Conservation (phyloP, 2,329 filamentous ascomycete species). For the Cladosporium colombiae region DNA sequence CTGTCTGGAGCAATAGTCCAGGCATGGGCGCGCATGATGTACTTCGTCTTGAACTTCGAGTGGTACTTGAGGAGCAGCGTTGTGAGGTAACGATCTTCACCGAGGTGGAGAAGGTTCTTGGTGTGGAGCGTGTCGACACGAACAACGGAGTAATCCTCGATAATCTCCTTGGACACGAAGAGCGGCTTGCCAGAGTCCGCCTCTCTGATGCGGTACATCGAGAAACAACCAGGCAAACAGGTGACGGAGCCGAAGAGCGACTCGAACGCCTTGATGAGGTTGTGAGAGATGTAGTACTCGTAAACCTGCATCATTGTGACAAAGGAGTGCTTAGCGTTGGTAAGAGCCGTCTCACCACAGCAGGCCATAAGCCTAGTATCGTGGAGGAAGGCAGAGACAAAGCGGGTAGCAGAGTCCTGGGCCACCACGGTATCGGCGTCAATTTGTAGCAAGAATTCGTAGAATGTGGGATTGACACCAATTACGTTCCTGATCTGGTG, state of each 20-base stretch:
- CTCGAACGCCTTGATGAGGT: slow-evolving; percentile 94
- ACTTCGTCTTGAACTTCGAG: slow-evolving; percentile 96
- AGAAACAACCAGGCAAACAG: slow-evolving; percentile 97
- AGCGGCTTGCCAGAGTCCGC: slow-evolving; percentile 93
- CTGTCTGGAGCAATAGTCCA: slow-evolving; percentile 97
- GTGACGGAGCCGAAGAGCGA: slow-evolving; percentile 96
- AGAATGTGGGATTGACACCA: slow-evolving; percentile 96
- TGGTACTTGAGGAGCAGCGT: slow-evolving; percentile 92
- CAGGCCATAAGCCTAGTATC: slow-evolving; percentile 92
- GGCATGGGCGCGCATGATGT: slow-evolving; percentile 85
- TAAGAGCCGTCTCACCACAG: slow-evolving; percentile 91
- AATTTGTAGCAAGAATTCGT: slow-evolving; percentile 94
- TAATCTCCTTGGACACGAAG: slow-evolving; percentile 90
- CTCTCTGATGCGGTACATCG: slow-evolving; percentile 96
- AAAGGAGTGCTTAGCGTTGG: slow-evolving; percentile 89
- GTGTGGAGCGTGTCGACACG: slow-evolving; percentile 97
- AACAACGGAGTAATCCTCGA: slow-evolving; percentile 85
- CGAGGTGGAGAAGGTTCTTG: slow-evolving; percentile 96
- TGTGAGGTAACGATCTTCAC: slow-evolving; percentile 96
- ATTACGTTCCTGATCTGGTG: slow-evolving; percentile 99
- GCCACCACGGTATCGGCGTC: slow-evolving; percentile 96
- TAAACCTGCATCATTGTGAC: slow-evolving; percentile 99
- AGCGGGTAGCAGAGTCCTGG: slow-evolving; percentile 83
- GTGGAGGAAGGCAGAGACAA: slow-evolving; percentile 86
- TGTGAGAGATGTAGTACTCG: slow-evolving; percentile 99